Evolutionary conservation across 441 rosid genomes (phyloP).

Genomic region (Flueggea neowawraea): DNA sequence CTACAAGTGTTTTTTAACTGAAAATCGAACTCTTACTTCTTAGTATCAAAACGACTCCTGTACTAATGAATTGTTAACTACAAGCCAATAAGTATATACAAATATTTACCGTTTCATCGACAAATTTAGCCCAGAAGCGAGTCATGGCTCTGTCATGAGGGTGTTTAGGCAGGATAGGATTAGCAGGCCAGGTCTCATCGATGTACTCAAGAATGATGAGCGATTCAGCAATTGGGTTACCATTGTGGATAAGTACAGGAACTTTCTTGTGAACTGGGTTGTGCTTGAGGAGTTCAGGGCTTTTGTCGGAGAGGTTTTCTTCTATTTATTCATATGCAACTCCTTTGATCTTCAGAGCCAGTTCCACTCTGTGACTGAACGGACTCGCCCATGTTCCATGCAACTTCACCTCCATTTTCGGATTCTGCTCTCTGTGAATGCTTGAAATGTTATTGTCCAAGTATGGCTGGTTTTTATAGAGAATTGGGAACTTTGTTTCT

Average conservation of each 20-base stretch:
- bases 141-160: constrained; percentile 28
- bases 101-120: constrained; percentile 29
- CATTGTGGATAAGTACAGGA: no score
- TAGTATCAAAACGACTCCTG: no score
- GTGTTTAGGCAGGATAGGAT: constrained; percentile 34
- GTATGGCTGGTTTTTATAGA: no score
- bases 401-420: constrained; percentile 49
- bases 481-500: no score
- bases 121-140: constrained; percentile 29
- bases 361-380: constrained; percentile 35
- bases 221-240: constrained; percentile 35
- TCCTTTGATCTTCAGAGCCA: constrained; percentile 46
- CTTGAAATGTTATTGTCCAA: no score
- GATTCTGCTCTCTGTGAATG: no score
- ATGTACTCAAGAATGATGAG: constrained; percentile 41
- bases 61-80: no score
- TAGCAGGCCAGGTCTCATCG: constrained; percentile 36
- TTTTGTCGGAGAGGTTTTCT: constrained; percentile 32
- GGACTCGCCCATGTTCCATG: constrained; percentile 41
- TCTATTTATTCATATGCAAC: constrained; percentile 31
- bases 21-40: no score
- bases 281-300: constrained; percentile 27
- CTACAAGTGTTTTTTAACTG: no score
- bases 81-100: background rate
- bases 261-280: constrained; percentile 38